Percentiles rank a stretch among this genome's conserved stretches.
phyloP scores from a whole-genome alignment of 2,329 filamentous ascomycete species.

The Graphiopsis chlorocephala region DNA sequence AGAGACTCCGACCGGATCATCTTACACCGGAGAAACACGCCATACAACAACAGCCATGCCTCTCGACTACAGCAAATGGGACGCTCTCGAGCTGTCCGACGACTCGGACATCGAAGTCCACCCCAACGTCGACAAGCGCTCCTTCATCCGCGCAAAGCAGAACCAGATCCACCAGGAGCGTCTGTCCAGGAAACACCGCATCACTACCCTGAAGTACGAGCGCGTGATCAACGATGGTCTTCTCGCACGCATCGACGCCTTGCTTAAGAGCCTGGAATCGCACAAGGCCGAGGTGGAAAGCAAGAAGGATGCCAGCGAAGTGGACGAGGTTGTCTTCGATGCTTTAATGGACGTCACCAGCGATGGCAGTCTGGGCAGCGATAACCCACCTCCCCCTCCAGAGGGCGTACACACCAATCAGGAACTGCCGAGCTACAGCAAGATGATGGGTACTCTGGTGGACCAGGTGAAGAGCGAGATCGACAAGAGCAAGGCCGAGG shows the following conservation, averaged over 20 bases:
- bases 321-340: conserved; percentile 83
- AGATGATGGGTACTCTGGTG: conserved; percentile 97
- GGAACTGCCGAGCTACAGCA: conserved; percentile 79
- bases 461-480: conserved; percentile 89
- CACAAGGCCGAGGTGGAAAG: conserved; percentile 64
- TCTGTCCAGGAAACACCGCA: conserved; percentile 79
- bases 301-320: conserved; percentile 55
- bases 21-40: neutral
- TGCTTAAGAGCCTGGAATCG: conserved; percentile 71
- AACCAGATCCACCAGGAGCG: conserved; percentile 93
- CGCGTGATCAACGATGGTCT: conserved; percentile 89
- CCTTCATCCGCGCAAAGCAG: conserved; percentile 98
- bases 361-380: conserved; percentile 65
- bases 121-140: conserved; percentile 77
- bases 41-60: neutral
- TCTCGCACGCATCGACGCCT: conserved; percentile 74
- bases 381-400: conserved; percentile 73
- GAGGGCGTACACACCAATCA: conserved; percentile 74
- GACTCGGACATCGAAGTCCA: conserved; percentile 98
- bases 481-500: conserved; percentile 64
- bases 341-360: conserved; percentile 72
- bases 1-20: neutral
- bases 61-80: conserved; percentile 60
- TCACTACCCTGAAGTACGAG: conserved; percentile 89
- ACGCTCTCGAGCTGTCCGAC: conserved; percentile 93